Base-by-base conservation (phyloP, 179 eudicot genomes). In the Gypsophila paniculata region DNA sequence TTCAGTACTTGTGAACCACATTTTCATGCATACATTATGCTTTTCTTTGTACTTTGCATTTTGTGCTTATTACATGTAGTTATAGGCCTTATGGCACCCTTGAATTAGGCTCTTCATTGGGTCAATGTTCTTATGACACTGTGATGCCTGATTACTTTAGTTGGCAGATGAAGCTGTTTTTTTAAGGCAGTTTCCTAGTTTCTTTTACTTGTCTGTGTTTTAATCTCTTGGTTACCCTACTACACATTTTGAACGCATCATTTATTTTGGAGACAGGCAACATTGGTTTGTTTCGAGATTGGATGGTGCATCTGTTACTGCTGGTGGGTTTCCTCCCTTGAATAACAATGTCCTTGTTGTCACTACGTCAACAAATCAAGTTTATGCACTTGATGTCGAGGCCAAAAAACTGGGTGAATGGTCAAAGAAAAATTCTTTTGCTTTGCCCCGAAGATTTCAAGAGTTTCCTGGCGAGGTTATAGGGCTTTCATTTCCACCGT, bases 401-500 rank as follows among this genome's bases (percentile, higher is more conserved):
- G 96, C 91, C 38, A 95, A 88, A 75, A 86, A 88, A 76, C 79
- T 90, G 72, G 95, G 97, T 9, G 90, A 89, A 51, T 95, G 97
- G 99, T 95, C 99, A 19, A 81, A 71, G 70, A 74, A 69, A 2
- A 81, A 95, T 70, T 86, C 96, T 21, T 85, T 82, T 70, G 67
- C 81, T 69, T 75, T 94, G 70, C 99, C 99, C 3, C 76, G 79
- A 65, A 87, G 88, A 63, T 95, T 86, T 53, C 96, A 81, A 75
- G 91, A 95, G 65, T 89, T 92, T 75, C 96, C 99, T 10, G 99
- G 99, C 52, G 99, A 92, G 82, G 97, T 95, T 63, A 90, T 87
- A 75, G 99, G 99, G 66, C 87, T 95, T 54, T 86, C 99, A 4
- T 95, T 90, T 84, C 89, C 92, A 54, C 93, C 90, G 39, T 86